These are phyloP conservation scores for Lathyrus tuberosus DNA, from an alignment of 306 rosid genomes.

Conservation along the genomic window DNA sequence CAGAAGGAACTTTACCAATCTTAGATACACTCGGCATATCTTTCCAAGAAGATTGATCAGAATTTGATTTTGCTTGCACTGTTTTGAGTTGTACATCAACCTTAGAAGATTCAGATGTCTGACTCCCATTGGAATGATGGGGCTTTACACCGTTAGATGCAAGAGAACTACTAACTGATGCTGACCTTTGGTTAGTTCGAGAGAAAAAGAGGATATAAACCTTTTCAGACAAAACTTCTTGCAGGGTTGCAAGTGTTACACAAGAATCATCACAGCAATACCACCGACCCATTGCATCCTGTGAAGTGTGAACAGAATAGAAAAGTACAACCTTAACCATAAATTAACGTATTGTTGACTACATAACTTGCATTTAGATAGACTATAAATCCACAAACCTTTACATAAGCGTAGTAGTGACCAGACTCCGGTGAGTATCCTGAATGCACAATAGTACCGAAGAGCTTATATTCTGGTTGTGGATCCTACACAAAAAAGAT, in stretches of 20 bases:
- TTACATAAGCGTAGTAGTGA: constrained; percentile 93
- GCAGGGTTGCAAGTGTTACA: constrained; percentile 78
- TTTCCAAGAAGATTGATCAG: constrained; percentile 61
- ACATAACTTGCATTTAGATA: constrained; percentile 4
- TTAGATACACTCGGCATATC: constrained; percentile 50
- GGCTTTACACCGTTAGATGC: constrained; percentile 66
- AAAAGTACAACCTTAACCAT: constrained; percentile 31
- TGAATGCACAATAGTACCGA: constrained; percentile 96
- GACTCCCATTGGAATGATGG: constrained; percentile 68
- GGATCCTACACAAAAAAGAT: constrained; percentile 67
- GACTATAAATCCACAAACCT: constrained; percentile 54
- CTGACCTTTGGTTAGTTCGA: constrained; percentile 78
- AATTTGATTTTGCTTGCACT: constrained; percentile 46
- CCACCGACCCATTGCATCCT: constrained; percentile 96
- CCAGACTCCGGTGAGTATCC: constrained; percentile 97
- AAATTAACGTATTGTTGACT: constrained; percentile 1
- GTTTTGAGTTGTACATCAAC: constrained; percentile 51
- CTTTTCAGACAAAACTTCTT: constrained; percentile 89
- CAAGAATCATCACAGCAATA: constrained; percentile 90
- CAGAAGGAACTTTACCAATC: constrained; percentile 57
- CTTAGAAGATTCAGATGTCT: constrained; percentile 55
- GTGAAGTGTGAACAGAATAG: constrained; percentile 51
- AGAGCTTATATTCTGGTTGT: constrained; percentile 92
- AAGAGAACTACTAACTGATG: constrained; percentile 47
- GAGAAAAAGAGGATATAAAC: constrained; percentile 94